Percentiles rank a stretch among this genome's conserved stretches.
Evolutionary conservation across 2,329 filamentous ascomycete species (phyloP).

Genomic region (Stachybotrys chlorohalonatus): DNA sequence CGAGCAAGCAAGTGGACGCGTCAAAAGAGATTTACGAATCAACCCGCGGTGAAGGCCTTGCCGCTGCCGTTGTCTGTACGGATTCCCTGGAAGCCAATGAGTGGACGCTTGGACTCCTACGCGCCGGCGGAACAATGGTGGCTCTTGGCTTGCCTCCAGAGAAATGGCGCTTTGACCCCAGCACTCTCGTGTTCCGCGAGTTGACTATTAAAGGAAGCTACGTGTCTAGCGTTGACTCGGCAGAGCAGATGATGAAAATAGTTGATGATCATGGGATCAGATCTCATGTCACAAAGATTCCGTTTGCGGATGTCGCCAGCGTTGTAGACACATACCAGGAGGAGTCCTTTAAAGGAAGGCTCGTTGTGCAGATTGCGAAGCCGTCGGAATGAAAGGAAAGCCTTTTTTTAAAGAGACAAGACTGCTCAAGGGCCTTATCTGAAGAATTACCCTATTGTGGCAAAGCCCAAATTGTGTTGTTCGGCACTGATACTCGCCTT

Average conservation of each 20-base stretch:
- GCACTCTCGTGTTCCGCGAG: slow-evolving; percentile 18
- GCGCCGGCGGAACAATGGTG: slow-evolving; percentile 18
- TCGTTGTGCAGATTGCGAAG: slow-evolving; percentile 15
- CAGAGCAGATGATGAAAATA: slow-evolving; percentile 19
- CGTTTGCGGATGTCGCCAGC: slow-evolving; percentile 14
- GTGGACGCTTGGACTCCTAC: slow-evolving; percentile 17
- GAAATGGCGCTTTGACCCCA: slow-evolving; percentile 21
- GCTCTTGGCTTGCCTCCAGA: slow-evolving; percentile 20
- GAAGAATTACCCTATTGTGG: too few relatives aligned
- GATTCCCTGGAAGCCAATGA: slow-evolving; percentile 19
- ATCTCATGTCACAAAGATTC: slow-evolving; percentile 16
- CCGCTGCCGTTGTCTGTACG: slow-evolving; percentile 20
- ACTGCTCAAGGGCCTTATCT: too few relatives aligned
- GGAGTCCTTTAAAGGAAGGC: slow-evolving; percentile 15
- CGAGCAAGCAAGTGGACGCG: slow-evolving; percentile 8
- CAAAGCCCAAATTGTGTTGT: too few relatives aligned
- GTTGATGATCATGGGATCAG: slow-evolving; percentile 14
- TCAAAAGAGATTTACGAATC: slow-evolving; percentile 13
- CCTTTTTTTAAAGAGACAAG: too few relatives aligned
- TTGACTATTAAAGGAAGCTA: slow-evolving; percentile 20
- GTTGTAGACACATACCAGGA: slow-evolving; percentile 18
- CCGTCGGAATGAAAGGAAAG: background rate
- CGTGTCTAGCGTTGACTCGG: slow-evolving; percentile 17
- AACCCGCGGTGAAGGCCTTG: slow-evolving; percentile 19
- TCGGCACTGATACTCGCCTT: too few relatives aligned